phyloP scores from a whole-genome alignment of 768 basidiomycete genomes.

The Boletus pseudopeckii region DNA sequence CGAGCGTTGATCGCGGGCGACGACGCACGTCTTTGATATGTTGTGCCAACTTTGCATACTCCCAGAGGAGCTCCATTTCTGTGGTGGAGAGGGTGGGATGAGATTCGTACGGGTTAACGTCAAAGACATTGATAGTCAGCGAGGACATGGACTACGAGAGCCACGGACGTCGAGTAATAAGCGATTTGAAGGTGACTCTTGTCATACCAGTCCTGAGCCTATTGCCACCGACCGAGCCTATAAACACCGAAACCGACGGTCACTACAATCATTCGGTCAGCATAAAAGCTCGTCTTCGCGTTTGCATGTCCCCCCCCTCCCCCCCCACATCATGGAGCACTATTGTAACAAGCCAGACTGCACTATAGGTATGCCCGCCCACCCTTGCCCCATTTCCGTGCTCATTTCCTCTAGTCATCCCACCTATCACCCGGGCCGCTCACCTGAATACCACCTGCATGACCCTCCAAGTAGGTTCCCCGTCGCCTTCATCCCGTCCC shows the following conservation, averaged over 20 bases:
- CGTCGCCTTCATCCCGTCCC: not conserved
- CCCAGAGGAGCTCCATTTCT: conserved; percentile 85
- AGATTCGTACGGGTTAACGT: conserved; percentile 67
- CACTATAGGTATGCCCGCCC: conserved; percentile 55
- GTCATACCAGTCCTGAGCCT: not conserved
- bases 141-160: not conserved
- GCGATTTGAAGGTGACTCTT: not conserved
- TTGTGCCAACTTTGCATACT: conserved; percentile 84
- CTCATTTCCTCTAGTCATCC: conserved; percentile 38
- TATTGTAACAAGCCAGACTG: conserved; percentile 81
- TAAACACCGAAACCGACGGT: conserved; percentile 1
- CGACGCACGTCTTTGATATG: conserved; percentile 70
- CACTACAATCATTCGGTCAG: too few relatives aligned
- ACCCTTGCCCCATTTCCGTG: not conserved
- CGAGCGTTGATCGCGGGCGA: not conserved
- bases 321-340: not conserved
- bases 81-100: conserved; percentile 63
- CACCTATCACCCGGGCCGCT: conserved; percentile 6
- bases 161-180: not conserved
- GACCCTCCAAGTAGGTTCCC: conserved; percentile 53
- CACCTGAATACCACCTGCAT: conserved; percentile 15
- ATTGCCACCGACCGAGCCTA: not conserved
- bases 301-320: too few relatives aligned
- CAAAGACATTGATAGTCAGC: conserved; percentile 28
- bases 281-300: too few relatives aligned